Evolutionary conservation across 257 asterid species (phyloP).

Genomic region (Phtheirospermum japonicum): DNA sequence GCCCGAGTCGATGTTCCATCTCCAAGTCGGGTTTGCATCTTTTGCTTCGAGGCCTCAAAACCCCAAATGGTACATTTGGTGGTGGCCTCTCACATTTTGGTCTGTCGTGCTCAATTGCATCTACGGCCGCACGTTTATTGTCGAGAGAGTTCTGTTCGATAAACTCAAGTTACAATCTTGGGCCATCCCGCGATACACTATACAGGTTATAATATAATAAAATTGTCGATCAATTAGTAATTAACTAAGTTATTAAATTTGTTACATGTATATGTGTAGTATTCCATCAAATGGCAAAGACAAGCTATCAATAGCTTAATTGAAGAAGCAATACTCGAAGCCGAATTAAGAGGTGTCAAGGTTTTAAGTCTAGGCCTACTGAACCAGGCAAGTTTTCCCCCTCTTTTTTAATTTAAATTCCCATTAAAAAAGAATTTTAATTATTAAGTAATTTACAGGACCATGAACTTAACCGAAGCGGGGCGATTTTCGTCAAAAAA

Average conservation of each 20-base stretch:
- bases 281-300: conserved; percentile 48
- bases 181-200: conserved; percentile 51
- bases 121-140: conserved; percentile 35
- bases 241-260: neutral
- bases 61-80: conserved; percentile 41
- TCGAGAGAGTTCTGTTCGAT: conserved; percentile 45
- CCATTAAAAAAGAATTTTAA: too few species aligned
- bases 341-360: conserved; percentile 58
- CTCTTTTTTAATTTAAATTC: too few species aligned
- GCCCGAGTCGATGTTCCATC: conserved; percentile 53
- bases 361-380: conserved; percentile 70
- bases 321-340: conserved; percentile 68
- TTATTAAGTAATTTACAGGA: conserved; percentile 34
- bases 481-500: conserved; percentile 45
- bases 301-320: conserved; percentile 49
- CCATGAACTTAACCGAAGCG: conserved; percentile 55
- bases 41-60: conserved; percentile 52
- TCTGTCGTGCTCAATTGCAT: conserved; percentile 37
- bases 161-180: conserved; percentile 49
- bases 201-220: conserved; percentile 35
- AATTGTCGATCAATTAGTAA: neutral
- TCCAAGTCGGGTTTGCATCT: conserved; percentile 54
- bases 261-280: conserved; percentile 36
- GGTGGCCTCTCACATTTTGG: conserved; percentile 46
- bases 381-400: conserved; percentile 70